Base-by-base conservation (phyloP, 2,329 filamentous ascomycete species). In the Drechmeria coniospora region DNA sequence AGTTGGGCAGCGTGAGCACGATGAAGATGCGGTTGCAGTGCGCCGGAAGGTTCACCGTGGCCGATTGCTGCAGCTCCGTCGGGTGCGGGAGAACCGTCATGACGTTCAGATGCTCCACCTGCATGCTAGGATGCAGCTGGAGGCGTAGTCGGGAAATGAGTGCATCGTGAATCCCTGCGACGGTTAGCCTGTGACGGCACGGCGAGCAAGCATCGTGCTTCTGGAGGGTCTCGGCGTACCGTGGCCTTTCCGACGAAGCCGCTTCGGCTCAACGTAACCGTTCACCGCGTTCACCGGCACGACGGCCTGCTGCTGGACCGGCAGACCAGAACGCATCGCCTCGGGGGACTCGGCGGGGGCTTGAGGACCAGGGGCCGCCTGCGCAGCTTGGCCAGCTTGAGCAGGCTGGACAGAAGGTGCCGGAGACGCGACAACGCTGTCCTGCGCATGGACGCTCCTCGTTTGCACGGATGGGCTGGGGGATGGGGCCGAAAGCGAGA, bases 1-100 rank as follows among this genome's bases (percentile, higher is more conserved):
- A 63, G 7, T 72, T 54, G 1, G 74, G 68, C 12, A 92, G 59
- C 8, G 65, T 66, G 4, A 79, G 74, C 14, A 69, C 61, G 31
- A 92, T 64, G 34, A 84, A 77, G 12, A 92, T 56, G 32, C 76
- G 74, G 39, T 70, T 74, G 41, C 84, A 72, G 25, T 63, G 67
- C 2, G 65, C 52, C 2, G 79, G 73, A 8, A 90, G 57, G 32
- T 73, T 76, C 30, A 90, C 58, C 5, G 80, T 79, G 23, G 79
- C 59, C 4, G 74, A 81, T 41, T 87, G 78, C 32, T 81, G 72
- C 16, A 72, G 65, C 41, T 77, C 64, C 12, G 63, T 68, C 6
- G 69, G 56, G 28, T 76, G 73, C 4, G 83, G 74, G 2, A 66
- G 61, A 18, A 92, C 56, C 20, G 69, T 65, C 30, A 80, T 57